Base-by-base conservation (phyloP, 2,329 filamentous ascomycete species). In the Triangularia verruculosa region DNA sequence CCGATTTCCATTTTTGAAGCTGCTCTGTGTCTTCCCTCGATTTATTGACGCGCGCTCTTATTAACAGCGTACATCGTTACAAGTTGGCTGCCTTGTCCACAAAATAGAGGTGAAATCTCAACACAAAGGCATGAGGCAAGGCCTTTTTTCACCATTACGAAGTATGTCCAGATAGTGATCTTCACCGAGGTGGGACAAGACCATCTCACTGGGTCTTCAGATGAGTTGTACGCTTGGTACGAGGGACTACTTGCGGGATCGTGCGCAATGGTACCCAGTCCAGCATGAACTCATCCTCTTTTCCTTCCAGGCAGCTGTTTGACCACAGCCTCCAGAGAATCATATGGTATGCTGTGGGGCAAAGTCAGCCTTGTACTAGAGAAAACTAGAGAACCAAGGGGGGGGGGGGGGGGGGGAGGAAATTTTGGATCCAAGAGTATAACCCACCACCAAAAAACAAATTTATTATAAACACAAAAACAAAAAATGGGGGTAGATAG, bases 301-400 rank as follows among this genome's bases (percentile, higher is more conserved):
- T 82, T 3, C 87, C 86, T 66, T 93, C 91, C 57, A 95, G 78
- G 70, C 90, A 92, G 66, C 89, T 87, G 47, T 91, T 85, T 17
- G 95, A 81, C 89, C 91, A 94, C 25, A 93, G 87, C 3, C 91
- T 89, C 91, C 92, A 96, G 13, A 87, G 80, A 69, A 96, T 92
- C 73, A 94, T 92, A 72, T 89, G 90, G 75, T 96, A 96, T 15
- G 91, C 91, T 74, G 62, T 43, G 12, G 22, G 34, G 13, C 17
- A 17, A 25, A 24, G 43, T 54, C 51, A 54, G 51, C 51, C 51
- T 28, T 54, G 20, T 27, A 25, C 25, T n/a, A n/a, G n/a, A n/a
- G n/a, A n/a, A n/a, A n/a, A n/a, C n/a, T n/a, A n/a, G n/a, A n/a
- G n/a, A n/a, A n/a, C n/a, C n/a, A n/a, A n/a, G n/a, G n/a, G n/a